Evolutionary conservation across 371 early-diverging fungal species (phyloP).

Genomic region (Mortierella sp.): DNA sequence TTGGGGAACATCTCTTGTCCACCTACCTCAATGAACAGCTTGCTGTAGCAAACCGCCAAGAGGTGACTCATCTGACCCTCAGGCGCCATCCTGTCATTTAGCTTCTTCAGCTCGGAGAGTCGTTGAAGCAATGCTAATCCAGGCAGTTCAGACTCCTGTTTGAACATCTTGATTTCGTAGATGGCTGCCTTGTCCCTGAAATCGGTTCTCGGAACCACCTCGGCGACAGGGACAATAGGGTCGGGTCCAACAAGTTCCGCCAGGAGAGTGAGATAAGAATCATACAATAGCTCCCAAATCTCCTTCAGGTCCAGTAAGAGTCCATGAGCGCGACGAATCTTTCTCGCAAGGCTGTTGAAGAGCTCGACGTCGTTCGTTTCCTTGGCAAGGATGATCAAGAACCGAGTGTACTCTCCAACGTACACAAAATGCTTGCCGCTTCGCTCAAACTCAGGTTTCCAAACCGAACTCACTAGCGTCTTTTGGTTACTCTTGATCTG

Average conservation of each 20-base stretch:
- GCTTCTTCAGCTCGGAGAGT: constrained; percentile 62
- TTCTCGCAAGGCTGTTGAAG: constrained; percentile 70
- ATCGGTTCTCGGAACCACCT: constrained; percentile 54
- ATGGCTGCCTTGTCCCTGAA: constrained; percentile 60
- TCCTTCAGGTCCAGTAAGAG: constrained; percentile 67
- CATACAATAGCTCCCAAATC: constrained; percentile 64
- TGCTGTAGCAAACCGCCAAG: constrained; percentile 58
- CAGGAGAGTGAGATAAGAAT: constrained; percentile 59
- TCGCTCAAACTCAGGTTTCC: constrained; percentile 83
- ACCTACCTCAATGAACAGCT: constrained; percentile 59
- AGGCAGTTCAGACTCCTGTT: constrained; percentile 36
- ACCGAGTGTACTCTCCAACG: constrained; percentile 73
- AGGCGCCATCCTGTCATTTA: constrained; percentile 61
- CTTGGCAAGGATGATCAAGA: constrained; percentile 68
- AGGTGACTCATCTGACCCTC: constrained; percentile 61
- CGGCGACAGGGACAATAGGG: constrained; percentile 38
- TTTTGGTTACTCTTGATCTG: constrained; percentile 67
- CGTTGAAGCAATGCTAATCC: constrained; percentile 43
- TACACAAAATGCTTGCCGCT: constrained; percentile 82
- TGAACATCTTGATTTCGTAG: constrained; percentile 61
- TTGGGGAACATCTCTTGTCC: constrained; percentile 51
- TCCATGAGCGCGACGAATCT: constrained; percentile 67
- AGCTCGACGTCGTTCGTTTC: constrained; percentile 71
- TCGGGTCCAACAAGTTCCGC: constrained; percentile 48
- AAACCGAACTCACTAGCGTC: constrained; percentile 70